Evolutionary conservation across 176 grass and related monocot species (phyloP), one percentile per base, ranked within the genome.

Genomic region (Avena insularis): DNA sequence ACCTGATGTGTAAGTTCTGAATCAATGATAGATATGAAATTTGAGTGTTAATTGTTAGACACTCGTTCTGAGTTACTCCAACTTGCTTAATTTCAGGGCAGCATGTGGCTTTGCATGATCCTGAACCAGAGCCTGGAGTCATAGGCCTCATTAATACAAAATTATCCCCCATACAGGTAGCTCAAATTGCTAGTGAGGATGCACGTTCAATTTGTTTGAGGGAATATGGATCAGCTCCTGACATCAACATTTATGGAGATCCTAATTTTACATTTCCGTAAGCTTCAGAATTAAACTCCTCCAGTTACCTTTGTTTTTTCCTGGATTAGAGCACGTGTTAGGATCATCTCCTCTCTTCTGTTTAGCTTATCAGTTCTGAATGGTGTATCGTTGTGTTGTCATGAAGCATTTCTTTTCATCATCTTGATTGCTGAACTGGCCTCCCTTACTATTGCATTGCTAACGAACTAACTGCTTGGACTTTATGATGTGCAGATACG

Each of bases 101-200:
- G 81, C 95, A 98, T 86, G 95, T 98, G 80, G 95, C 83, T 81
- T 93, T 98, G 93, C 93, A 98, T 86, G 90, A 93, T 71, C 91
- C 88, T 87, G 74, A 95, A 43, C 87, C 91, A 53, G 89, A 91
- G 85, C 90, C 95, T 20, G 93, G 91, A 0, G 92, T 94, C 80
- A 87, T 98, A 65, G 95, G 95, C 23, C 93, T 90, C 48, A 95
- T 98, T 27, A 98, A 92, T 87, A 95, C 93, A 90, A 89, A 80
- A 86, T 83, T 98, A 79, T 98, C 95, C 21, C 95, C 95, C 9
- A 79, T 91, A 81, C 91, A 91, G 69, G 66, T 98, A 67, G 95
- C 95, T 57, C 91, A 50, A 89, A 48, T 55, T 89, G 95, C 95
- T 40, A 88, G 95, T 59, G 95, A 98, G 77, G 95, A 98, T 93